Evolutionary conservation across 805 yeast species (phyloP).

Genomic region (Crinitomyces ghanaensis): DNA sequence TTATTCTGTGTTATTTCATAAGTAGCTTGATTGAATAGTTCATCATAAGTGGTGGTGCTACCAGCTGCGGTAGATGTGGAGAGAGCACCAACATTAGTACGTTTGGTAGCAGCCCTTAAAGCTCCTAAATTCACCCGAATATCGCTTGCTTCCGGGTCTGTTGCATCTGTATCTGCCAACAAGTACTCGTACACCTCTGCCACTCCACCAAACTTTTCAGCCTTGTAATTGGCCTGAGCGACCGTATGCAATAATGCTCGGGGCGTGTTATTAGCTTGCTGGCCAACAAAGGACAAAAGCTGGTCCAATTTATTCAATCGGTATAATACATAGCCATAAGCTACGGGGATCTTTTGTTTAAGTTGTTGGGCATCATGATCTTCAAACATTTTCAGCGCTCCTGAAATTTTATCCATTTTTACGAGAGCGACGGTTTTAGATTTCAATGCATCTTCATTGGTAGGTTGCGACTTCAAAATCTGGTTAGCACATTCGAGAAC

Average conservation of each 20-base stretch:
- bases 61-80: neutral
- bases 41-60: conserved; percentile 37
- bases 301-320: conserved; percentile 36
- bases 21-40: conserved; percentile 47
- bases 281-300: conserved; percentile 13
- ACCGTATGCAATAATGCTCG: conserved; percentile 37
- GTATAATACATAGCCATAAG: conserved; percentile 49
- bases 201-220: conserved; percentile 35
- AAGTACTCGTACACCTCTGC: conserved; percentile 34
- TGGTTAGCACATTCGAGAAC: conserved; percentile 12
- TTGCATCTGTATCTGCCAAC: conserved; percentile 19
- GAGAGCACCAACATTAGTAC: neutral
- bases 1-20: conserved; percentile 35
- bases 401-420: conserved; percentile 43
- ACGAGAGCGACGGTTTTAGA: conserved; percentile 47
- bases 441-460: conserved; percentile 24
- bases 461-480: conserved; percentile 17
- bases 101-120: conserved; percentile 31
- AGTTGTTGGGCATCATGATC: neutral
- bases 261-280: conserved; percentile 1
- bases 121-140: conserved; percentile 51
- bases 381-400: conserved; percentile 36
- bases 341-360: conserved; percentile 24
- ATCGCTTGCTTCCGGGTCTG: conserved; percentile 33
- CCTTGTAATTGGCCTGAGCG: conserved; percentile 44